phyloP scores from a whole-genome alignment of 2,329 filamentous ascomycete genomes.

The Cephalotrichum gorgonifer region DNA sequence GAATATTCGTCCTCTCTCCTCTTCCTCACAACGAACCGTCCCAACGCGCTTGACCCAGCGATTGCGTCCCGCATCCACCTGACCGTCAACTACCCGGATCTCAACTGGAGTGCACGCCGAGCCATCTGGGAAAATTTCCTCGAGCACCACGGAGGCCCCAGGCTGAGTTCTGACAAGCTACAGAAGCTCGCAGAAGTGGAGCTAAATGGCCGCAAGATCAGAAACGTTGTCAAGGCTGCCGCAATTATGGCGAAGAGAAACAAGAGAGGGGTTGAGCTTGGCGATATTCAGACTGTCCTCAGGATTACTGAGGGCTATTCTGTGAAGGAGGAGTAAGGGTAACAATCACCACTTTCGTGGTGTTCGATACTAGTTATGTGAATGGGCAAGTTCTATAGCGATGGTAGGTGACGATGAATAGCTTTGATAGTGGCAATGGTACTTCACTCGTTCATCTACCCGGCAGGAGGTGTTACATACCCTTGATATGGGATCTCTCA shows the following conservation, averaged over 20 bases:
- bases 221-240: slow-evolving; percentile 15
- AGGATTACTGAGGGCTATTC: slow-evolving; percentile 13
- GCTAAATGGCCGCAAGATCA: slow-evolving; percentile 12
- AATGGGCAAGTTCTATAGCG: too few relatives aligned
- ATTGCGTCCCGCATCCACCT: slow-evolving; percentile 39
- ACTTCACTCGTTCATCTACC: too few relatives aligned
- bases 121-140: slow-evolving; percentile 16
- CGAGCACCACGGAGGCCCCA: slow-evolving; percentile 5
- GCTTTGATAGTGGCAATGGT: too few relatives aligned
- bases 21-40: slow-evolving; percentile 38
- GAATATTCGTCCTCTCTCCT: slow-evolving; percentile 38
- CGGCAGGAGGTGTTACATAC: too few relatives aligned
- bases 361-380: too few relatives aligned
- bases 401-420: too few relatives aligned
- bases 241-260: slow-evolving; percentile 13
- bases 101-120: slow-evolving; percentile 10
- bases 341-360: too few relatives aligned
- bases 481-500: too few relatives aligned
- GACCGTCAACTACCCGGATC: slow-evolving; percentile 20
- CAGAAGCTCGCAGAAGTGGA: slow-evolving; percentile 9
- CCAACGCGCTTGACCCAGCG: slow-evolving; percentile 32
- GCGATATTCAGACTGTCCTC: slow-evolving; percentile 13
- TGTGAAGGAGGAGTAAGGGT: slow-evolving; percentile 4
- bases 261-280: slow-evolving; percentile 7
- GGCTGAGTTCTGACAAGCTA: slow-evolving; percentile 8